Percentiles rank a stretch among this genome's conserved stretches.
Conservation (phyloP, 2,329 filamentous ascomycete genomes). For the Neonectria coccinea region DNA sequence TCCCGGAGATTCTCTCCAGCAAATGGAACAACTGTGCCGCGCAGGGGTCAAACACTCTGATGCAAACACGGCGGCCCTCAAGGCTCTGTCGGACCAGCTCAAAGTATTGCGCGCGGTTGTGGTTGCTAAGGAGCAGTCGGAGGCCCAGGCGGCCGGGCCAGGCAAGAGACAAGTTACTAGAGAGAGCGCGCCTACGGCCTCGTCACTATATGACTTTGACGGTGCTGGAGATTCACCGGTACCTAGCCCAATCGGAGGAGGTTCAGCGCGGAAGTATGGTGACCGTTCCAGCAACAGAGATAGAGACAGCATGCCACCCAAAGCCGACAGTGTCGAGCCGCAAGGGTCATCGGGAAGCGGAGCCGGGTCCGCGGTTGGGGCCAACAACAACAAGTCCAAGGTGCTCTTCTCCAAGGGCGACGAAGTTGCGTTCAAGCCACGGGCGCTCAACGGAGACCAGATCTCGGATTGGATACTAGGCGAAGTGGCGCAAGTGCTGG, state of each 20-base stretch:
- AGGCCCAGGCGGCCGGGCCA: constrained; percentile 49
- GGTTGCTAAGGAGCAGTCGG: constrained; percentile 57
- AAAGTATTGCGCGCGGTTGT: constrained; percentile 57
- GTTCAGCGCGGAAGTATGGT: constrained; percentile 51
- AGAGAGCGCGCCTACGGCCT: constrained; percentile 45
- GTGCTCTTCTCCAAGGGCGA: constrained; percentile 71
- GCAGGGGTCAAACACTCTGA: constrained; percentile 57
- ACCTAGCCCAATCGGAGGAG: constrained; percentile 55
- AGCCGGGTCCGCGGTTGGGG: constrained; percentile 35
- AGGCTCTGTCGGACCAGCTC: constrained; percentile 56
- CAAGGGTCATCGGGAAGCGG: constrained; percentile 56
- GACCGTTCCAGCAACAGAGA: constrained; percentile 55
- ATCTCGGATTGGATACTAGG: constrained; percentile 77
- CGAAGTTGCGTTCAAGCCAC: constrained; percentile 75
- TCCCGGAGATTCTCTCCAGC: constrained; percentile 52
- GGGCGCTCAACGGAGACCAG: constrained; percentile 61
- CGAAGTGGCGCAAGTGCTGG: constrained; percentile 79
- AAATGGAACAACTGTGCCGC: constrained; percentile 58
- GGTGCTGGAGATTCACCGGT: constrained; percentile 59
- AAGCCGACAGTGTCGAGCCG: constrained; percentile 68
- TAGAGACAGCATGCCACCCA: constrained; percentile 66
- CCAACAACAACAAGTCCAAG: constrained; percentile 57
- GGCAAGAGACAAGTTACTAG: constrained; percentile 45
- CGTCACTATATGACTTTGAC: constrained; percentile 59
- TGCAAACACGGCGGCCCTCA: constrained; percentile 52